Percentiles rank a stretch among this genome's conserved stretches.
Evolutionary conservation across 2,329 filamentous ascomycete genomes (phyloP).

Genomic region (Calonectria pauciramosa): DNA sequence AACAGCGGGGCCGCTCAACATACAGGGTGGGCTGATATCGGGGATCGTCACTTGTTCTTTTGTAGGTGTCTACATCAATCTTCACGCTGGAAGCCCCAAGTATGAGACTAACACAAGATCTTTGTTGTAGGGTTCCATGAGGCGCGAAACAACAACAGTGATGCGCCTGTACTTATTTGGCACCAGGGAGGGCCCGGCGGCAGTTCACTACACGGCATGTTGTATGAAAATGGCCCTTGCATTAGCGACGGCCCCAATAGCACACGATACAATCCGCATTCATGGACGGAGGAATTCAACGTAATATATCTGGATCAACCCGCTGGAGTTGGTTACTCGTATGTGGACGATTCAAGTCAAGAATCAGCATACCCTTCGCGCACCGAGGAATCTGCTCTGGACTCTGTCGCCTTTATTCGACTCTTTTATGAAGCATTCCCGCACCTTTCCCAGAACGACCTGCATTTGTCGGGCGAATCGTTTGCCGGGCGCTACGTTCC

Average conservation of each 20-base stretch:
- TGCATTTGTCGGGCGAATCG: neutral
- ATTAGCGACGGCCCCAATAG: neutral
- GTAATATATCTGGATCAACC: slow-evolving; percentile 3
- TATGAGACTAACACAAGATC: neutral
- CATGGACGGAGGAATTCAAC: slow-evolving; percentile 14
- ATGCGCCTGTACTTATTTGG: slow-evolving; percentile 5
- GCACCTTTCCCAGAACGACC: neutral
- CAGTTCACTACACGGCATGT: slow-evolving; percentile 4
- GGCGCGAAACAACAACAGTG: neutral
- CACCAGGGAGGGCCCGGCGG: slow-evolving; percentile 4
- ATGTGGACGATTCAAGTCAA: neutral
- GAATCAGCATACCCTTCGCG: neutral
- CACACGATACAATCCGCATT: neutral
- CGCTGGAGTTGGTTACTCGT: neutral
- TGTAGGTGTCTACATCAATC: neutral
- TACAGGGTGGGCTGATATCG: slow-evolving; percentile 8
- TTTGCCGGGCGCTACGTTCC: slow-evolving; percentile 2
- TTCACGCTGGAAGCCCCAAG: too few relatives aligned
- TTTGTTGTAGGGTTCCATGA: slow-evolving; percentile 2
- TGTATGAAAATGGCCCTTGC: slow-evolving; percentile 7
- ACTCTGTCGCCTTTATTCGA: neutral
- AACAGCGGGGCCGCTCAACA: neutral
- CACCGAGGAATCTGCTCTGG: neutral
- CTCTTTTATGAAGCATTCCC: slow-evolving; percentile 3
- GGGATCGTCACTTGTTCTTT: slow-evolving; percentile 4